phyloP scores from a whole-genome alignment of 805 yeast genomes.

The Pichia gijzeniarum region DNA sequence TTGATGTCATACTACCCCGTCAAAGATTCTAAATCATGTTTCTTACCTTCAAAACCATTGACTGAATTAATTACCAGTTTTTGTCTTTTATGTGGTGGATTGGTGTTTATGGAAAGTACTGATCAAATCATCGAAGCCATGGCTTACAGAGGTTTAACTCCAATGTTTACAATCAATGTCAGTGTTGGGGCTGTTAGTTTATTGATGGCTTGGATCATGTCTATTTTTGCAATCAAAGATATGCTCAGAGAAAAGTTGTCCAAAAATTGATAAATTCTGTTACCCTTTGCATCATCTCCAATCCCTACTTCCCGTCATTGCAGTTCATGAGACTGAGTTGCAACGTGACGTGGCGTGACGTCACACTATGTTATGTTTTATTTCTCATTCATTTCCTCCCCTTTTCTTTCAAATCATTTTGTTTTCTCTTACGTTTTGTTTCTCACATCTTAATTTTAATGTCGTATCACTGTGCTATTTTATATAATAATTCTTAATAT shows the following conservation, averaged over 20 bases:
- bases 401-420: neutral
- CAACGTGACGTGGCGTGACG: too few relatives aligned
- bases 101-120: conserved; percentile 87
- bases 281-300: too few relatives aligned
- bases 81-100: conserved; percentile 80
- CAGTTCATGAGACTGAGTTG: too few relatives aligned
- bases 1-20: conserved; percentile 43
- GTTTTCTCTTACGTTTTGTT: neutral
- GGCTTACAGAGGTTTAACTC: conserved; percentile 74
- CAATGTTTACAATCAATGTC: conserved; percentile 88
- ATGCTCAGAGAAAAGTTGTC: conserved; percentile 29
- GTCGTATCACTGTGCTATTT: too few relatives aligned
- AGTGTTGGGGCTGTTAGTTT: conserved; percentile 73
- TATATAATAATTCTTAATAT: too few relatives aligned
- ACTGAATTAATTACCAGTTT: conserved; percentile 80
- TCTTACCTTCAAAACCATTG: conserved; percentile 63
- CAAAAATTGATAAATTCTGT: neutral
- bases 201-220: conserved; percentile 85
- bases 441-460: neutral
- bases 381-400: too few relatives aligned
- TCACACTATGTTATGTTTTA: too few relatives aligned
- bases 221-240: conserved; percentile 55
- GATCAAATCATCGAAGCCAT: conserved; percentile 78
- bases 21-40: conserved; percentile 20
- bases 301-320: too few relatives aligned